Percentiles rank a stretch among this genome's conserved stretches.
Conservation (phyloP, 2,329 filamentous ascomycete species). For the Penicillium thymicola region DNA sequence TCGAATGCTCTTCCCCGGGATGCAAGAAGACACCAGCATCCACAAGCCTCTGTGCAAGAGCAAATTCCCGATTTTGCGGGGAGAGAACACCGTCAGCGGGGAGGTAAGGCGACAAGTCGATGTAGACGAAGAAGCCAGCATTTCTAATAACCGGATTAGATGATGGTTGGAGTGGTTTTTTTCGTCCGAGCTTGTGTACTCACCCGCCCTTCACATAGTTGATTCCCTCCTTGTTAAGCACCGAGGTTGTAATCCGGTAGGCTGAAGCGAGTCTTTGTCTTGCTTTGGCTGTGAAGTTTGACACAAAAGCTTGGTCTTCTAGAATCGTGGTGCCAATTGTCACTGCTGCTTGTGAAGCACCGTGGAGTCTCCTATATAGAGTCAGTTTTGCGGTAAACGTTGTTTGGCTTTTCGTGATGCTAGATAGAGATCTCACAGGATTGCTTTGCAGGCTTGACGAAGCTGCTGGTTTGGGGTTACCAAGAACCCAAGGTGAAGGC, state of each 20-base stretch:
- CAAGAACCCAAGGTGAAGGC: conserved; percentile 30
- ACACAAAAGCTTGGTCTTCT: conserved; percentile 37
- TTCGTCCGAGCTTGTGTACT: neutral
- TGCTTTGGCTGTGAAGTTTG: conserved; percentile 27
- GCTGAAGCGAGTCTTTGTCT: conserved; percentile 21
- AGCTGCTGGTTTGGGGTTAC: conserved; percentile 26
- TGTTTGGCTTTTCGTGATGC: no score
- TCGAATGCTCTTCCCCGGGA: conserved; percentile 45
- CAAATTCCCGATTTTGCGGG: conserved; percentile 41
- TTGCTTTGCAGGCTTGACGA: conserved; percentile 26
- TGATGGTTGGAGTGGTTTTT: neutral
- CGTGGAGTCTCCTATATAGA: conserved; percentile 25
- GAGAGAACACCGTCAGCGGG: conserved; percentile 14
- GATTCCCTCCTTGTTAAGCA: conserved; percentile 39
- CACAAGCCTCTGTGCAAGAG: conserved; percentile 45
- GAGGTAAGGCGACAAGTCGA: conserved; percentile 45
- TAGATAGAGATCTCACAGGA: conserved; percentile 16
- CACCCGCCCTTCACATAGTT: conserved; percentile 36
- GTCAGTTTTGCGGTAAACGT: neutral
- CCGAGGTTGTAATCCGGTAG: conserved; percentile 31
- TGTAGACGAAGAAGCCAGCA: conserved; percentile 48
- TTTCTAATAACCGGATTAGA: conserved; percentile 26
- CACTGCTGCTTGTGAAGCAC: conserved; percentile 25
- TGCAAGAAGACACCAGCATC: conserved; percentile 52
- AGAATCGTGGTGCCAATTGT: conserved; percentile 31